phyloP scores from a whole-genome alignment of 164 flowering plant genomes.

The Berberis thunbergii region DNA sequence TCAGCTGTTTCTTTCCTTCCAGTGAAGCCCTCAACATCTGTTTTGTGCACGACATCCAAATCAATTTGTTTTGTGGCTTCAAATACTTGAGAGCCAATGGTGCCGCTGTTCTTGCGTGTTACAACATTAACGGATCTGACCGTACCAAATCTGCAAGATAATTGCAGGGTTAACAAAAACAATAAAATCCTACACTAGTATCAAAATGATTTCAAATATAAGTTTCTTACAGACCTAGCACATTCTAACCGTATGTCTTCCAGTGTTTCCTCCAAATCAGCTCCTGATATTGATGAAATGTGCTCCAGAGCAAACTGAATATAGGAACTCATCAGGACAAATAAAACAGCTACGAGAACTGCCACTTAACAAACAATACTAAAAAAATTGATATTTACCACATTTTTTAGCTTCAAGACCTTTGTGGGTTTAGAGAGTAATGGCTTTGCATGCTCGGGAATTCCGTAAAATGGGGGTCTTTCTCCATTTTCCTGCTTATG shows the following conservation, averaged over 20 bases:
- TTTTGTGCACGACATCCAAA: constrained; percentile 4
- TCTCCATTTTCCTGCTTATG: constrained; percentile 44
- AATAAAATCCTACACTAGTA: neutral
- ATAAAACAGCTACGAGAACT: too few species aligned
- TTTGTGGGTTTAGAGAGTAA: constrained; percentile 70
- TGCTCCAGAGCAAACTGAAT: constrained; percentile 45
- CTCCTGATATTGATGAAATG: constrained; percentile 40
- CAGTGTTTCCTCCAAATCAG: constrained; percentile 62
- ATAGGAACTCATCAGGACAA: constrained; percentile 1
- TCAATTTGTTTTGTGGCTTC: constrained; percentile 10
- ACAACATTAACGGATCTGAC: constrained; percentile 61
- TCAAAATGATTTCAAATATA: neutral
- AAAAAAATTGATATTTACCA: constrained; percentile 39
- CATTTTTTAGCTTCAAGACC: constrained; percentile 68
- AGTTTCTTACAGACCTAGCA: constrained; percentile 42
- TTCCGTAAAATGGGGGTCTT: constrained; percentile 37
- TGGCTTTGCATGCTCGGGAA: constrained; percentile 78
- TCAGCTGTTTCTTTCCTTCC: constrained; percentile 7
- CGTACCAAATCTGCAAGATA: constrained; percentile 73
- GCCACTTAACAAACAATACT: neutral
- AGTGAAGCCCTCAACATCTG: constrained; percentile 11
- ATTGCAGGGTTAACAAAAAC: neutral
- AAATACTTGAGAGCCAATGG: constrained; percentile 10
- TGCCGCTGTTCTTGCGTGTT: constrained; percentile 13
- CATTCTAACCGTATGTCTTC: constrained; percentile 93